Conservation (phyloP, 305 asterid species). For the Fraxinus velutina region DNA sequence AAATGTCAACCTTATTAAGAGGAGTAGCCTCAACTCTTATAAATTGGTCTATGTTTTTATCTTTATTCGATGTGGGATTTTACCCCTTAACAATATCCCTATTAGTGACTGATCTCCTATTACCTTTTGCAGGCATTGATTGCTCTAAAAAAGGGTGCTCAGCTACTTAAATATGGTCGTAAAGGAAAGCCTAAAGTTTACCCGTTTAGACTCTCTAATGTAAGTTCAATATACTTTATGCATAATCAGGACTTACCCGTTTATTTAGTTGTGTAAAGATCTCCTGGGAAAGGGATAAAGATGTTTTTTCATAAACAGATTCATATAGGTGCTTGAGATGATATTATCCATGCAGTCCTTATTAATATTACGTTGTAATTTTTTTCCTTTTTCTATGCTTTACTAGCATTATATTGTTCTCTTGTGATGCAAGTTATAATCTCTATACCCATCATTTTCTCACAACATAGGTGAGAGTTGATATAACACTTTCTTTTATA, state of each 20-base stretch:
- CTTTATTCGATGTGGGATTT: no score
- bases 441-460: not conserved
- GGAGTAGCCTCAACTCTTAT: no score
- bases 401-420: not conserved
- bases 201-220: constrained; percentile 81
- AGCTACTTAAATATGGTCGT: constrained; percentile 88
- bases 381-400: not conserved
- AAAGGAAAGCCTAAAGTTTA: constrained; percentile 90
- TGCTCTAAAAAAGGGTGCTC: constrained; percentile 93
- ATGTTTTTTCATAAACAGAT: not conserved
- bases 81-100: not conserved
- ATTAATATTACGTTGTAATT: not conserved
- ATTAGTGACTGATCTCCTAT: constrained; percentile 17
- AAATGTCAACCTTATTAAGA: no score
- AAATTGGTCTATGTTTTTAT: no score
- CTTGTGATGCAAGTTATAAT: constrained; percentile 13
- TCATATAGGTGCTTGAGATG: not conserved
- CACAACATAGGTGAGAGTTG: not conserved
- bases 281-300: not conserved
- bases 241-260: not conserved
- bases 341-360: constrained; percentile 8
- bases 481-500: not conserved
- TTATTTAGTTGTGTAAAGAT: not conserved
- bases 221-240: constrained; percentile 39
- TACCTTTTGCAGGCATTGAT: constrained; percentile 62